Base-by-base conservation (phyloP, 1,284 basidiomycete species). In the Puccinia horiana region DNA sequence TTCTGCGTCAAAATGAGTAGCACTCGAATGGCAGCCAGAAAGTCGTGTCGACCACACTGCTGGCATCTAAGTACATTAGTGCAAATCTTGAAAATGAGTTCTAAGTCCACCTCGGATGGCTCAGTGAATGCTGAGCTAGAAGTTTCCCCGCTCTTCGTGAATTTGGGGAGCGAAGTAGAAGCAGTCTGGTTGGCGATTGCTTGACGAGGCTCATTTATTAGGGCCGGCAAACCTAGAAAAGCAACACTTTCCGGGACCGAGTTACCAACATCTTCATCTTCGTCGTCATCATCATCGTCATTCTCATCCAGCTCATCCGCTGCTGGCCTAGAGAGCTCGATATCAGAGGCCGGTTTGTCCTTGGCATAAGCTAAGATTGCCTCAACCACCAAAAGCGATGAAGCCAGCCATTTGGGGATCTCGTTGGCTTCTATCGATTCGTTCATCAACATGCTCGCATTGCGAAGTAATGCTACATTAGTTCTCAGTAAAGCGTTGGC, bases 321-420 rank as follows among this genome's bases (percentile, higher is more conserved):
- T 63, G 26, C 67, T 49, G 79, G 63, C 56, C 0, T 92, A 91
- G 18, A 92, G 81, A 76, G 52, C 32, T 58, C 56, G 83, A n/a
- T 74, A 84, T 20, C 89, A 87, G 83, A 93, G 90, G 2, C 89
- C 85, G 44, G 90, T 88, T 80, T 93, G 91, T 75, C 92, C 92
- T 79, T 94, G 92, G 0, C 92, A 91, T 54, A 93, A 88, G 47
- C 92, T 44, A 97, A 89, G 61, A 97, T 87, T 14, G 93, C 91
- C 86, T 97, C 94, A 12, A 91, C 91, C 47, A 95, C 92, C 20
- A 96, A 90, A 23, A 96, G 88, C 85, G 93, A 91, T 6, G 92
- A 90, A 1, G 94, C 91, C 1, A 96, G 89, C 96, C 96, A 98
- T 85, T 91, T 91, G 1, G 94, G 94, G 42, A 87, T 86, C 2